Conservation (phyloP, 208 protist genomes). For the Angomonas ambiguus region DNA sequence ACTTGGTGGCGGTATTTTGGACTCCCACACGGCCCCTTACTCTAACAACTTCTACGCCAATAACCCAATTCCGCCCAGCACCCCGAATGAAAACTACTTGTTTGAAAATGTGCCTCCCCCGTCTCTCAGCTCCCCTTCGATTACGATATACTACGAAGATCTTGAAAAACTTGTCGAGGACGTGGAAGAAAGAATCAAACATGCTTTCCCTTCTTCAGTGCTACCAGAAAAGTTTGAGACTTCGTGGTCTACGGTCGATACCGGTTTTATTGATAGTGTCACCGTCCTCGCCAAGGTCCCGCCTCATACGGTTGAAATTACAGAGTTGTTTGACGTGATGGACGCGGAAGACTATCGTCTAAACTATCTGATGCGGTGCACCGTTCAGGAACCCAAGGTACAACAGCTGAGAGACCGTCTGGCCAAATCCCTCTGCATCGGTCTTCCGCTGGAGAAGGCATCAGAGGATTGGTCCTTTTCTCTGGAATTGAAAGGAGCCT, state of each 20-base stretch:
- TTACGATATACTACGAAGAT: constrained; percentile 9
- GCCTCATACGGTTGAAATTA: constrained; percentile 36
- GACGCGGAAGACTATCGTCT: constrained; percentile 29
- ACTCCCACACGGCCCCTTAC: not conserved
- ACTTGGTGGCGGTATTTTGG: not conserved
- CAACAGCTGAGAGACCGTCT: not conserved
- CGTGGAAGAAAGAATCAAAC: constrained; percentile 42
- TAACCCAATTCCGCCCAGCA: not conserved
- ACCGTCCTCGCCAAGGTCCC: constrained; percentile 17
- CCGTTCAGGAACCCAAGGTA: constrained; percentile 6
- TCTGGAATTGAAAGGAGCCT: not conserved
- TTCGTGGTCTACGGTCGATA: constrained; percentile 4
- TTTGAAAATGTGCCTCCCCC: not conserved
- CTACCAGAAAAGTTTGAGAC: constrained; percentile 12
- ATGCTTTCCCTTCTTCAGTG: constrained; percentile 31
- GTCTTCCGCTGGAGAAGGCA: not conserved
- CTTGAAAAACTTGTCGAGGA: constrained; percentile 28
- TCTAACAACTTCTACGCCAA: constrained; percentile 6
- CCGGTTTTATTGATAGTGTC: constrained; percentile 11
- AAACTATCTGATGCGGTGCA: constrained; percentile 39
- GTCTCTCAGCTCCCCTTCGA: not conserved
- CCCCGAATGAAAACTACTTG: not conserved
- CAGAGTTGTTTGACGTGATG: constrained; percentile 42
- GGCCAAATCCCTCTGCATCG: not conserved
- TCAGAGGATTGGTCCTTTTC: not conserved